phyloP scores from a whole-genome alignment of 768 basidiomycete species.

The Mycena indigotica region DNA sequence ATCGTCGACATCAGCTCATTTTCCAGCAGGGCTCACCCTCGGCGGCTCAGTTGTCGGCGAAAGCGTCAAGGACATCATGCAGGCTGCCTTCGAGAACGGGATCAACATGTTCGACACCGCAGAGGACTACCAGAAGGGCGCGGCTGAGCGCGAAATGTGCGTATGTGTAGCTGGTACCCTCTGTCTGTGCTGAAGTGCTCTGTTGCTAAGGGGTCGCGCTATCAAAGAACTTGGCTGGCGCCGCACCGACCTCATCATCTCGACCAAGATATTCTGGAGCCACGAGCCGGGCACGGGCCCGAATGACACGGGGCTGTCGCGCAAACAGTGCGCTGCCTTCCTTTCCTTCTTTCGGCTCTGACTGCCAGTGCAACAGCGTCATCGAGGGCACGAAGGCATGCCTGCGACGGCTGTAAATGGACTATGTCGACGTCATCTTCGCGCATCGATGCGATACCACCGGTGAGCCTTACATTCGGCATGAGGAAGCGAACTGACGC shows the following conservation, averaged over 20 bases:
- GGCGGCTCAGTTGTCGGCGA: constrained; percentile 52
- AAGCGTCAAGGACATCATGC: constrained; percentile 71
- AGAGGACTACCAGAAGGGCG: constrained; percentile 62
- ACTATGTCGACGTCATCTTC: too few relatives aligned
- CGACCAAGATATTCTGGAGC: too few relatives aligned
- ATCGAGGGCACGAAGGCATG: too few relatives aligned
- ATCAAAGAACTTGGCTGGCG: constrained; percentile 71
- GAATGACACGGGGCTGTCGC: too few relatives aligned
- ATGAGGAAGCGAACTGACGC: constrained; percentile 40
- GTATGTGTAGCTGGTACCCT: constrained; percentile 19
- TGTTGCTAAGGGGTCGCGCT: constrained; percentile 70
- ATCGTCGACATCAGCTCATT: background rate
- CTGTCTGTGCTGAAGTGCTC: background rate
- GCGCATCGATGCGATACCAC: constrained; percentile 64
- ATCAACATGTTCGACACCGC: too few relatives aligned
- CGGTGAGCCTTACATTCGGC: constrained; percentile 34
- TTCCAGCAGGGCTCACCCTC: too few relatives aligned
- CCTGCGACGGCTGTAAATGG: too few relatives aligned
- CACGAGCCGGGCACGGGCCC: too few relatives aligned
- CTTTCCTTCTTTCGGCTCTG: background rate
- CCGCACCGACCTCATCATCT: constrained; percentile 71
- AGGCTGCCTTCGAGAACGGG: too few relatives aligned
- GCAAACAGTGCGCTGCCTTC: constrained; percentile 52
- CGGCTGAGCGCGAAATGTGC: constrained; percentile 75
- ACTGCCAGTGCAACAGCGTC: too few relatives aligned